Conservation (phyloP, 805 yeast genomes). For the Teunomyces stri region DNA sequence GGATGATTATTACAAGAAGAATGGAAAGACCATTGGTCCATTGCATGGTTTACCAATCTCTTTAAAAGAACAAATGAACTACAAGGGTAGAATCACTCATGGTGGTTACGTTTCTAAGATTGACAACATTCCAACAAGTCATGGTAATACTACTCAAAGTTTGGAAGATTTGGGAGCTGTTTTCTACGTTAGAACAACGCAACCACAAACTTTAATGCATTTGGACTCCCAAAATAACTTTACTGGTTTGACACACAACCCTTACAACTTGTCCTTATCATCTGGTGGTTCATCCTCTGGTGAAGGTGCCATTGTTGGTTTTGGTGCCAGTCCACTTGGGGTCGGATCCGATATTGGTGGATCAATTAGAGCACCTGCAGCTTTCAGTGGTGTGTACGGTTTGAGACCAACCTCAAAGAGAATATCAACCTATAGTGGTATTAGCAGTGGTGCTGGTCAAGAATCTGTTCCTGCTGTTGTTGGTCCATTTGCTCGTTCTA, state of each 20-base stretch:
- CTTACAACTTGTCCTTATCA: conserved; percentile 54
- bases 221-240: conserved; percentile 60
- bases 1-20: conserved; percentile 48
- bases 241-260: conserved; percentile 58
- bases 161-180: conserved; percentile 53
- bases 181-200: conserved; percentile 61
- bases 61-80: conserved; percentile 61
- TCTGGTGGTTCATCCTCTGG: conserved; percentile 78
- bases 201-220: conserved; percentile 72
- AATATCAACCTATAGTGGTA: conserved; percentile 42
- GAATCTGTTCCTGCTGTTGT: conserved; percentile 63
- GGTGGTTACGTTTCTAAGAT: conserved; percentile 58
- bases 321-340: conserved; percentile 61
- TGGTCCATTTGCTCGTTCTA: conserved; percentile 65
- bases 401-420: conserved; percentile 61
- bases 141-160: conserved; percentile 47
- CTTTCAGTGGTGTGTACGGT: conserved; percentile 61
- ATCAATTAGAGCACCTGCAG: conserved; percentile 66
- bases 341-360: conserved; percentile 75
- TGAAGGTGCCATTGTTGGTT: conserved; percentile 62
- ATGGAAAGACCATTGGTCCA: conserved; percentile 57
- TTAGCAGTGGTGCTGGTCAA: conserved; percentile 59
- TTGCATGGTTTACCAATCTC: conserved; percentile 68
- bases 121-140: conserved; percentile 45
- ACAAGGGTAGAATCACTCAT: conserved; percentile 52